Conservation (phyloP, 2,329 filamentous ascomycete species). For the Diaporthe sp. region DNA sequence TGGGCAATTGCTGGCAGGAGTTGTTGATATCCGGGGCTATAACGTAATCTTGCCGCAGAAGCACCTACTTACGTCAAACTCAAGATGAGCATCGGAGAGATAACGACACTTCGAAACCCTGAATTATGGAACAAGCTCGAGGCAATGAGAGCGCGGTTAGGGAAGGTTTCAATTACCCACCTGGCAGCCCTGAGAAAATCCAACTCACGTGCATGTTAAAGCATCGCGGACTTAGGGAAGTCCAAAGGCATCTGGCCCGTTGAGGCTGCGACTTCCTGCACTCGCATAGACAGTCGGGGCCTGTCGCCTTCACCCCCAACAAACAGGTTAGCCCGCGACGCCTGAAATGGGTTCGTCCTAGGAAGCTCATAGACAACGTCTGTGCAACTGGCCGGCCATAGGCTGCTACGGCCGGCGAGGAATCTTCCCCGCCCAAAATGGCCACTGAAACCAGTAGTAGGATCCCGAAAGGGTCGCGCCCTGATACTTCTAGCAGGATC, state of each 20-base stretch:
- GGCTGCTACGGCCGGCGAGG: constrained; percentile 1
- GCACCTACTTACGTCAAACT: constrained; percentile 17
- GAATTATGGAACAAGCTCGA: background rate
- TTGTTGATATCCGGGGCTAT: constrained; percentile 15
- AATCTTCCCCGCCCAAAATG: background rate
- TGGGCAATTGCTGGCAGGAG: background rate
- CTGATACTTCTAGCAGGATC: constrained; percentile 11
- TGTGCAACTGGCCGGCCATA: constrained; percentile 10
- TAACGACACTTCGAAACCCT: constrained; percentile 3
- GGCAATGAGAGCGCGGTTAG: background rate
- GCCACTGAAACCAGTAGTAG: background rate
- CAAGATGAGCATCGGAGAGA: constrained; percentile 17
- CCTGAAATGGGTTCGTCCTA: background rate
- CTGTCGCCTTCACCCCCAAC: background rate
- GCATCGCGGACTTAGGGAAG: constrained; percentile 9
- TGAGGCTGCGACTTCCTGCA: background rate
- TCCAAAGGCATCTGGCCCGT: background rate
- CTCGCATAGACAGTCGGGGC: background rate
- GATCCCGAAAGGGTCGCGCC: background rate
- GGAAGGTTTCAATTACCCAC: constrained; percentile 3
- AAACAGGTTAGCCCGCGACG: background rate
- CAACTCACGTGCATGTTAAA: background rate
- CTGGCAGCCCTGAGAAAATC: background rate
- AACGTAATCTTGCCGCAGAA: constrained; percentile 27
- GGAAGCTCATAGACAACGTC: constrained; percentile 12